Evolutionary conservation across 495 filamentous ascomycete species (phyloP), one percentile per base, ranked within the genome.

Genomic region (Clavariopsis aquatica): DNA sequence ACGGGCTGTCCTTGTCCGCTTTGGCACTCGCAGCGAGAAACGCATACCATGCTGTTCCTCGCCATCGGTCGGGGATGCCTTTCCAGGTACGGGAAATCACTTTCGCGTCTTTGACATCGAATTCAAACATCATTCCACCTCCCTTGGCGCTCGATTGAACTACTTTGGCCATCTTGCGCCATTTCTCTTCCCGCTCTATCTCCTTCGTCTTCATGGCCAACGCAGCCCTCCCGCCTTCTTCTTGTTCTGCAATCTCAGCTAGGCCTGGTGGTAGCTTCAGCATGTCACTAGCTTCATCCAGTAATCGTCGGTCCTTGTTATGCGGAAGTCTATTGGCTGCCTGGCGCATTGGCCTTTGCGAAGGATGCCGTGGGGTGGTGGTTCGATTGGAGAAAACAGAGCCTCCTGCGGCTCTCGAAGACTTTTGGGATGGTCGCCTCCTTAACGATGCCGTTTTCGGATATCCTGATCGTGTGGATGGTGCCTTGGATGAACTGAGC

Each of bases 31-130:
- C 75, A n/a, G 86, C 83, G 6, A 99, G 82, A 75, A 99, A 99
- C 6, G 93, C 88, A 74, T 92, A 90, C 94, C 94, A 99, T 12
- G 95, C 94, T 5, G 91, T 90, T 27, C 89, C 82, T 23, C 94
- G 86, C 94, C 94, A 99, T 64, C 91, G 86, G 76, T 99, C 94
- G 1, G 94, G 94, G 62, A 99, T 96, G 34, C 94, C 94, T 77
- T 99, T 99, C 94, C 94, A 99, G 1, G 90, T 92, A 28, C 94
- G 84, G 58, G 91, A 87, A 49, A 97, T 89, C 17, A 99, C 76
- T 73, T 97, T 98, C 13, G 90, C 82, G 67, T 90, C 89, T 49
- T 80, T 84, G 15, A 84, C 85, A 74, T 96, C 91, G 72, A 98
- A 98, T 28, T 92, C 89, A 72, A 96, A 98, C 27, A 84, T 82